Base-by-base conservation (phyloP, 2,329 filamentous ascomycete species). In the Fusarium odoratissimum region DNA sequence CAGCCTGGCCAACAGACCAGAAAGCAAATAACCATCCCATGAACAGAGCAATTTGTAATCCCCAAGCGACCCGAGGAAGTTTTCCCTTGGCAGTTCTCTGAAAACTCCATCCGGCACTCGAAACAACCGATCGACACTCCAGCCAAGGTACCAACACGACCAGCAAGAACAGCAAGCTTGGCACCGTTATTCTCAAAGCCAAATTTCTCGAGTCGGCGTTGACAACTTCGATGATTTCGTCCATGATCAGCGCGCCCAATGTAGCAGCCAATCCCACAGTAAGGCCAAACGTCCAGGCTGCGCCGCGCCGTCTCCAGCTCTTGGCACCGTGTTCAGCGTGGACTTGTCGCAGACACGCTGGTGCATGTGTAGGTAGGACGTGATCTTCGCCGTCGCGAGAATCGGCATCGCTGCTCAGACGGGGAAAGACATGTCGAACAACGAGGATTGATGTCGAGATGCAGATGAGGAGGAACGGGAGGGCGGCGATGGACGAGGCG, bases 161-260 rank as follows among this genome's bases (percentile, higher is more conserved):
- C 31, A 96, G 87, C 69, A 95, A 83, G 42, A 94, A 87, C 33
- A 97, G 83, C 45, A 97, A 84, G 25, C 90, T 88, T 11, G 91
- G 90, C 31, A 97, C 88, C 0, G 92, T 94, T 35, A 92, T 82
- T 63, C 89, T 87, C 73, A 97, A 85, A 28, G 92, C 93, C 33
- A 92, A 79, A 28, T 88, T 88, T 66, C 94, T 87, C 17, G 93
- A 93, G 37, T 85, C 84, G 11, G 90, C 87, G 71, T 91, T 88
- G n/a, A 94, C 87, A 9, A 92, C 86, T 77, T 94, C 93, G 31
- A 93, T 91, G 46, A 97, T 93, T 82, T 97, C 94, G 76, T 93
- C 94, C 13, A 97, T 87, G 49, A 97, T 93, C 73, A 97, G 83
- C 81, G 95, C 91, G 6, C 91, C 93, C 49, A 97, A 85, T 3